Evolutionary conservation across 352 stramenopile species (phyloP).

Genomic region (Blastocystis sp.): DNA sequence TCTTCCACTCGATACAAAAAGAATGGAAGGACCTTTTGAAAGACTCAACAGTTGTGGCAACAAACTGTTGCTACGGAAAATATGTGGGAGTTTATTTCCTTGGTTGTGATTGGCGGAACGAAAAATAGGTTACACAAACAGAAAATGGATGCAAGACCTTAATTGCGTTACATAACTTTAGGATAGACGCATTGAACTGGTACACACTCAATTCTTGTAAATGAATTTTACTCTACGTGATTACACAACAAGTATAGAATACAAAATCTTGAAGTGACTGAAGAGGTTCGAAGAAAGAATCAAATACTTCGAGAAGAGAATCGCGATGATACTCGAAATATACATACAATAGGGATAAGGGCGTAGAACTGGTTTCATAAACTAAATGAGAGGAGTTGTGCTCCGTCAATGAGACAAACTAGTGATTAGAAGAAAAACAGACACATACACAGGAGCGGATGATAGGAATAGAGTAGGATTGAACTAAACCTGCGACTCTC

Average conservation of each 20-base stretch:
- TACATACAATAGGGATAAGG: conserved; percentile 16
- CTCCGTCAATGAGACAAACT: not conserved
- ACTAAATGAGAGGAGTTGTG: conserved; percentile 7
- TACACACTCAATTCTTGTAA: not conserved
- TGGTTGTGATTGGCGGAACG: not conserved
- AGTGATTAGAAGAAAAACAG: not conserved
- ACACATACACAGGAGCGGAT: not conserved
- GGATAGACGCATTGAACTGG: conserved; percentile 18
- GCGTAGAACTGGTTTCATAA: conserved; percentile 34
- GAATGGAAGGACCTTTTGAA: too few species aligned
- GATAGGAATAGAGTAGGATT: not conserved
- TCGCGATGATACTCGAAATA: conserved; percentile 21
- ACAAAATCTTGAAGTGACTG: not conserved
- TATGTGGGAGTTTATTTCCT: too few species aligned
- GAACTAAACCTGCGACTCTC: not conserved
- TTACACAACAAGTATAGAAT: not conserved
- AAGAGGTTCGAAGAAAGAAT: not conserved
- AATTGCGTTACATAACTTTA: conserved; percentile 5
- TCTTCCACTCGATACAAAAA: too few species aligned
- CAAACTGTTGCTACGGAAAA: too few species aligned
- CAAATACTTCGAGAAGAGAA: not conserved
- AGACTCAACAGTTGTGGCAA: too few species aligned
- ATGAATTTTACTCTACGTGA: not conserved
- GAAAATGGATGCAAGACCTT: not conserved
- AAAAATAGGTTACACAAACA: not conserved